Evolutionary conservation across 108 stramenopile genomes (phyloP).

Genomic region (Pseudonitzschia pungens): DNA sequence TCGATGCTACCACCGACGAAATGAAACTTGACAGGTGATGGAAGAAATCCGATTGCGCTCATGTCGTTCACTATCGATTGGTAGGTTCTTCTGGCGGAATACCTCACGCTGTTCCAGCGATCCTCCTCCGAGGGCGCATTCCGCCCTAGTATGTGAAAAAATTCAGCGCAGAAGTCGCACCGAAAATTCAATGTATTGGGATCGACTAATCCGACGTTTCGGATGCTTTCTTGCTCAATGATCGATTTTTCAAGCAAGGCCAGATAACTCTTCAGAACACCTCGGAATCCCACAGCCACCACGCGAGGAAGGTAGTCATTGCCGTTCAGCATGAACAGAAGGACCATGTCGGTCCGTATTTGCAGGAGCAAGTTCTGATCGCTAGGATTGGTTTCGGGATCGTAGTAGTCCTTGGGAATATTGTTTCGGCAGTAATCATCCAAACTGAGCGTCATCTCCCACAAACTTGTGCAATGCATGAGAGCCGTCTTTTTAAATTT

Average conservation of each 20-base stretch:
- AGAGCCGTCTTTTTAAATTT: conserved; percentile 1
- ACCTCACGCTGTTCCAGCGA: neutral
- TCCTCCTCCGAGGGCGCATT: conserved; percentile 11
- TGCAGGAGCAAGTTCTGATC: conserved; percentile 34
- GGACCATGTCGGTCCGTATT: conserved; percentile 70
- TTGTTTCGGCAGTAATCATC: conserved; percentile 13
- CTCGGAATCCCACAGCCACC: conserved; percentile 31
- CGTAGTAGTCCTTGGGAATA: conserved; percentile 30
- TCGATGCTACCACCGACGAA: conserved; percentile 6
- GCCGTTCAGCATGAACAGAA: conserved; percentile 83
- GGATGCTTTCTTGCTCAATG: neutral
- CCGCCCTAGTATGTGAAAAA: conserved; percentile 47
- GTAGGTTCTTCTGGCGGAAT: neutral
- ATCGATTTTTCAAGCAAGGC: conserved; percentile 9
- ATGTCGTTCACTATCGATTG: conserved; percentile 49
- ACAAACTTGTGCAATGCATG: conserved; percentile 51
- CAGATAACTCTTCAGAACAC: conserved; percentile 12
- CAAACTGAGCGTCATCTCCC: conserved; percentile 67
- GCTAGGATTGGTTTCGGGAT: conserved; percentile 25
- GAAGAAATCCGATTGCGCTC: conserved; percentile 52
- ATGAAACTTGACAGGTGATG: conserved; percentile 47
- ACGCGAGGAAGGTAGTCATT: conserved; percentile 89
- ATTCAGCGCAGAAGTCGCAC: conserved; percentile 58
- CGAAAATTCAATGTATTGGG: conserved; percentile 64
- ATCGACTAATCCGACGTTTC: conserved; percentile 62